Evolutionary conservation across 2,329 filamentous ascomycete genomes (phyloP).

Genomic region (Claviceps pusilla): DNA sequence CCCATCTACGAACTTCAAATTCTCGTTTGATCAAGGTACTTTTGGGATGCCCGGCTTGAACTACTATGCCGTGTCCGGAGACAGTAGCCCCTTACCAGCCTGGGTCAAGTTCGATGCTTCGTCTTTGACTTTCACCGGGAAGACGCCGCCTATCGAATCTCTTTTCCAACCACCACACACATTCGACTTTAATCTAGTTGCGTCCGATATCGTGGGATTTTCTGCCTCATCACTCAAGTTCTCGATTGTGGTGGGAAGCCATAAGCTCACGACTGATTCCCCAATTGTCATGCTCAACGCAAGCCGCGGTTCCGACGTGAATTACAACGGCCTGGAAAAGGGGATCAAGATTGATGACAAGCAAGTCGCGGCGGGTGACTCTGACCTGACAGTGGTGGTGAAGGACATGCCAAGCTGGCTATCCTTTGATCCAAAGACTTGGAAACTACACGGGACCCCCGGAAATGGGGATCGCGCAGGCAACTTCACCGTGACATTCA

Average conservation of each 20-base stretch:
- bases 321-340: slow-evolving; percentile 35
- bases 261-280: slow-evolving; percentile 51
- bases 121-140: slow-evolving; percentile 54
- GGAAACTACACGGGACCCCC: slow-evolving; percentile 50
- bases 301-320: slow-evolving; percentile 34
- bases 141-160: slow-evolving; percentile 48
- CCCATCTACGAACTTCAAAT: slow-evolving; percentile 37
- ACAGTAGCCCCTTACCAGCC: slow-evolving; percentile 71
- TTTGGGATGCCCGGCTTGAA: slow-evolving; percentile 47
- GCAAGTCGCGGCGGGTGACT: slow-evolving; percentile 30
- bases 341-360: slow-evolving; percentile 44
- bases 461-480: slow-evolving; percentile 41
- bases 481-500: slow-evolving; percentile 48
- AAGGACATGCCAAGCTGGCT: slow-evolving; percentile 53
- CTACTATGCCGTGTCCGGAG: slow-evolving; percentile 62
- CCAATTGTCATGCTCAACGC: slow-evolving; percentile 42
- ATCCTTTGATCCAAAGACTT: slow-evolving; percentile 43
- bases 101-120: slow-evolving; percentile 64
- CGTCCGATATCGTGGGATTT: slow-evolving; percentile 68
- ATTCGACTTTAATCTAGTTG: slow-evolving; percentile 59
- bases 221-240: slow-evolving; percentile 51
- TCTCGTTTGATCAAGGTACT: slow-evolving; percentile 40
- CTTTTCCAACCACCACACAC: slow-evolving; percentile 53
- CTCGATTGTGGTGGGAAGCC: slow-evolving; percentile 55
- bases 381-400: slow-evolving; percentile 37